Evolutionary conservation across 163 green algal species (phyloP).

Genomic region (Botryococcus braunii): DNA sequence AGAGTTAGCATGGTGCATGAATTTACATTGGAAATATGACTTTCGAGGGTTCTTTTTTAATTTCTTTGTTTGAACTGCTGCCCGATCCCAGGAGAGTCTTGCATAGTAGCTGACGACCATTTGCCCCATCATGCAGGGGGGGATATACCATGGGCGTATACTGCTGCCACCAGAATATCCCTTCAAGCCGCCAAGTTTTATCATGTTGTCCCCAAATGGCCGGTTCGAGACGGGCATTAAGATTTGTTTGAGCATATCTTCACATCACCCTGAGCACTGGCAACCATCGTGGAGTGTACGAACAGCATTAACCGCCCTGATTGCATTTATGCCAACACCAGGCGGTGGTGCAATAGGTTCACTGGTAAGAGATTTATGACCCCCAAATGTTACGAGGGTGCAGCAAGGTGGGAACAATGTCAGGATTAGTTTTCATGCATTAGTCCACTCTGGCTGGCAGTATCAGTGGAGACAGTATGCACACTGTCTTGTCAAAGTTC

Average conservation of each 20-base stretch:
- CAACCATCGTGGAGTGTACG: conserved; percentile 94
- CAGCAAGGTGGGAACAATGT: not conserved
- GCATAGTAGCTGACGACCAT: too few species aligned
- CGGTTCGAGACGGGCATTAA: conserved; percentile 81
- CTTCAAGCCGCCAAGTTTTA: conserved; percentile 97
- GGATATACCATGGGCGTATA: conserved; percentile 97
- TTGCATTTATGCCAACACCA: conserved; percentile 93
- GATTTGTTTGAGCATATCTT: conserved; percentile 93
- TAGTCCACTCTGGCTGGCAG: not conserved
- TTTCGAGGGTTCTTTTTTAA: too few species aligned
- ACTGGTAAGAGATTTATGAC: conserved; percentile 31
- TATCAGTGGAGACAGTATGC: not conserved
- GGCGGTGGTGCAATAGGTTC: conserved; percentile 73
- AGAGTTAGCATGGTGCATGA: too few species aligned
- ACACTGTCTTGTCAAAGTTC: too few species aligned
- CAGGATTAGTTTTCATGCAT: not conserved
- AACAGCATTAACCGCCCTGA: conserved; percentile 85
- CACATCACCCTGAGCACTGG: conserved; percentile 95
- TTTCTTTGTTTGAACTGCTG: too few species aligned
- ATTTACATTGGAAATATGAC: too few species aligned
- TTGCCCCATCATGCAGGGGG: too few species aligned
- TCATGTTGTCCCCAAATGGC: conserved; percentile 89
- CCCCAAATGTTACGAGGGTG: not conserved
- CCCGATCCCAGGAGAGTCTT: too few species aligned
- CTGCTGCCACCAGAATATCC: conserved; percentile 94